Percentiles rank a stretch among this genome's conserved stretches.
Evolutionary conservation across 2,329 filamentous ascomycete species (phyloP).

Genomic region (Stagonosporopsis chrysanthemi): DNA sequence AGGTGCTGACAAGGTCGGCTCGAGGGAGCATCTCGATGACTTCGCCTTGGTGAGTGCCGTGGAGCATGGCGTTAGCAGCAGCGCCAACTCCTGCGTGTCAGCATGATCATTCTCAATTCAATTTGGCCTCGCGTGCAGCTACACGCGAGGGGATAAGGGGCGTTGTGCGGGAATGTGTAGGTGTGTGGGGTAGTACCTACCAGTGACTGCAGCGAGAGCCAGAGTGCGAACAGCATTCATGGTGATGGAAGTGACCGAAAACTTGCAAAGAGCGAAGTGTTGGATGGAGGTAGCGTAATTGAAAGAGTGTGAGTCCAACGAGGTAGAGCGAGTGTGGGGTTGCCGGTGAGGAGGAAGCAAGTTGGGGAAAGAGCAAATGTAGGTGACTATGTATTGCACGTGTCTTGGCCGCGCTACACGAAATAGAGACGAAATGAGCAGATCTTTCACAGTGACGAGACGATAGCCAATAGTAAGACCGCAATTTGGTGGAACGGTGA

Average conservation of each 20-base stretch:
- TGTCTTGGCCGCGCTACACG: constrained; percentile 1
- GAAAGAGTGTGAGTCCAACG: constrained; percentile 15
- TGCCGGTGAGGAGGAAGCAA: constrained; percentile 3
- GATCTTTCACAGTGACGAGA: not conserved
- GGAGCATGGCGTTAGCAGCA: constrained; percentile 16
- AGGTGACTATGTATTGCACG: constrained; percentile 6
- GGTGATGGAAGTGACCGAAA: constrained; percentile 6
- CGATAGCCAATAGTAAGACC: constrained; percentile 17
- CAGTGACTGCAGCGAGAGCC: constrained; percentile 16
- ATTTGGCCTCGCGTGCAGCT: constrained; percentile 4
- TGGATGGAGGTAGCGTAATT: constrained; percentile 4
- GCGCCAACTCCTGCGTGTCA: constrained; percentile 21
- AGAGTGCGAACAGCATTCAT: constrained; percentile 23
- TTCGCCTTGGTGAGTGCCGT: constrained; percentile 12
- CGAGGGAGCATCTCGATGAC: constrained; percentile 10
- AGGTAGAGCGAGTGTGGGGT: constrained; percentile 16
- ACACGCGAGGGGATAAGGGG: not conserved
- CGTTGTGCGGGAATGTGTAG: not conserved
- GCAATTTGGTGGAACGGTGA: constrained; percentile 14
- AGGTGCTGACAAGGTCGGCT: constrained; percentile 18
- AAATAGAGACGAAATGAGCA: constrained; percentile 11
- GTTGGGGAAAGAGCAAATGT: constrained; percentile 14
- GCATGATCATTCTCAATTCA: not conserved
- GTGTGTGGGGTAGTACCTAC: constrained; percentile 15
- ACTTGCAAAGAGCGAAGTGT: not conserved